Evolutionary conservation across 1,139 yeast genomes (phyloP), one percentile per base, ranked within the genome.

Genomic region (Suhomyces ambrosiae): DNA sequence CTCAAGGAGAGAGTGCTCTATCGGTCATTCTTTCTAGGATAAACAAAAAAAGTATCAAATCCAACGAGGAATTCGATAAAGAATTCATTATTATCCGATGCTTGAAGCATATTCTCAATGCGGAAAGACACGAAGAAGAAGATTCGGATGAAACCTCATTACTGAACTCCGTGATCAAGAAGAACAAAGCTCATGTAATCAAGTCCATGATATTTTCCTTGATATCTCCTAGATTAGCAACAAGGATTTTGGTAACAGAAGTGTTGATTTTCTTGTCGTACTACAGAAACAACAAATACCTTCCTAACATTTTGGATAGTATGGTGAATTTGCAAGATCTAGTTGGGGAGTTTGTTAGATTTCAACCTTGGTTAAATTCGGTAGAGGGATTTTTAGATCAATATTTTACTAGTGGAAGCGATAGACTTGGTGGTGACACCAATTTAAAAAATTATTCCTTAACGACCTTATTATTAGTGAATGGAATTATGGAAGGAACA

Each of bases 1-100:
- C 65, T 2, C 76, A 71, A 47, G 77, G 76, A 16, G 76, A 71
- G 38, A 61, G 72, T 9, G 76, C 76, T 0, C 54, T 71, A 15
- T 60, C 73, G 0, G 74, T 68, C 5, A 59, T 67, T 10, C 60
- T 71, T 24, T 53, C 68, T 2, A 52, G 72, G 32, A 60, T 70
- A 25, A 69, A 68, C 45, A 68, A 61, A 42, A 68, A 69, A 46
- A 67, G 72, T 45, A 69, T 71, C 40, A 71, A 71, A 47, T 65
- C 61, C 1, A 70, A 71, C 42, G 74, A 70, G 23, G 76, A 71
- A 41, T 67, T 71, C 28, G 75, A 71, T 37, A 61, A 56, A 40
- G 77, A 71, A 44, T 66, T 48, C 38, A 46, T 56, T 12, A 68
- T 71, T 19, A 65, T 71, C 9, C 60, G 58, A 44, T 71, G 76